Percentiles rank a stretch among this genome's conserved stretches.
These are phyloP conservation scores for Mucor circinelloides DNA, from an alignment of 371 early-diverging fungal species.

Conservation along the genomic window DNA sequence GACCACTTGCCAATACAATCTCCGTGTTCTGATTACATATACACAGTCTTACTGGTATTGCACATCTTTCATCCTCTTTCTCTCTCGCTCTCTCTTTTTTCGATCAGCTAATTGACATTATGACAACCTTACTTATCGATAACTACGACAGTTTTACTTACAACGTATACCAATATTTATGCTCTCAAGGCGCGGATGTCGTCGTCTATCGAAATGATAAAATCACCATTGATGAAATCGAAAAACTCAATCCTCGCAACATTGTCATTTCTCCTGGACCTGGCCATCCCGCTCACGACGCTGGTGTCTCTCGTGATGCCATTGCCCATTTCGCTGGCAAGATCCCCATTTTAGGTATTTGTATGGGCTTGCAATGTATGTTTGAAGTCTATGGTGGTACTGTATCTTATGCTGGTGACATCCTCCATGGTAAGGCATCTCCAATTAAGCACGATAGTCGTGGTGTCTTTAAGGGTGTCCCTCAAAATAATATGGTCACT, in stretches of 20 bases:
- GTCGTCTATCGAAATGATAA: slow-evolving; percentile 92
- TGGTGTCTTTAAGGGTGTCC: slow-evolving; percentile 83
- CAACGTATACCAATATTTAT: slow-evolving; percentile 95
- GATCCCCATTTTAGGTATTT: slow-evolving; percentile 96
- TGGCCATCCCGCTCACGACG: slow-evolving; percentile 89
- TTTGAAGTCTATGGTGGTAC: slow-evolving; percentile 92
- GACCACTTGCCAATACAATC: slow-evolving; percentile 9
- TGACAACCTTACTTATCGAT: slow-evolving; percentile 90
- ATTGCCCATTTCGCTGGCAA: slow-evolving; percentile 89
- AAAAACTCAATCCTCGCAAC: slow-evolving; percentile 82
- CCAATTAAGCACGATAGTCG: slow-evolving; percentile 86
- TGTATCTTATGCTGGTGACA: slow-evolving; percentile 89
- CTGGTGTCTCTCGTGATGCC: slow-evolving; percentile 86
- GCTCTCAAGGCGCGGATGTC: slow-evolving; percentile 89
- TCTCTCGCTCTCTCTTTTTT: slow-evolving; percentile 5
- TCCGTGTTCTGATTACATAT: background rate
- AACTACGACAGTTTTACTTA: slow-evolving; percentile 98
- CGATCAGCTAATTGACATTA: slow-evolving; percentile 11
- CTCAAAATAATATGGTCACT: slow-evolving; percentile 84
- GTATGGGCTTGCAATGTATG: slow-evolving; percentile 96
- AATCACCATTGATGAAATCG: slow-evolving; percentile 81
- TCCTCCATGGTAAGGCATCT: slow-evolving; percentile 94
- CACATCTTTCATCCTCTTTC: background rate
- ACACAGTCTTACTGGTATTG: background rate
- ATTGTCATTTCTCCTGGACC: slow-evolving; percentile 97